Evolutionary conservation across 352 stramenopile genomes (phyloP).

Genomic region (Globisporangium acanthophoron): DNA sequence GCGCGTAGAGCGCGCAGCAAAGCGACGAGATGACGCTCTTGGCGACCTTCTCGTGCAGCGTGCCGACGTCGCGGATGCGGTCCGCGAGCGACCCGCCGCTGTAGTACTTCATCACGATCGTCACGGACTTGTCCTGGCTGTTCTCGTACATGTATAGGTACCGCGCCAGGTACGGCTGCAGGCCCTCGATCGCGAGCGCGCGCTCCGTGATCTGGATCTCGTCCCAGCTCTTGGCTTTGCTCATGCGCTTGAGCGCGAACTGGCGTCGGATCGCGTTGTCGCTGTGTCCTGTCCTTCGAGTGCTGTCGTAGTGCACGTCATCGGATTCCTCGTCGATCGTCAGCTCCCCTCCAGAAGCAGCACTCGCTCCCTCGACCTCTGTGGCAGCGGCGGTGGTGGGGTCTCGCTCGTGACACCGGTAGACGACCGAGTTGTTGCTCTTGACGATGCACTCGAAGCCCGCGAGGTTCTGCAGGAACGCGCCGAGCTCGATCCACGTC

Average conservation of each 20-base stretch:
- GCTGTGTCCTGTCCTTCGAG: not conserved
- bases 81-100: constrained; percentile 43
- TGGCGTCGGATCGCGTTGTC: not conserved
- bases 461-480: constrained; percentile 44
- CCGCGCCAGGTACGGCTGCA: constrained; percentile 39
- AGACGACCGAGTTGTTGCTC: constrained; percentile 48
- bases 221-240: constrained; percentile 20
- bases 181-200: constrained; percentile 21
- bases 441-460: constrained; percentile 40
- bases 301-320: not conserved
- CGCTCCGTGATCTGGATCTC: constrained; percentile 46
- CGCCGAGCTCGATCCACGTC: constrained; percentile 47
- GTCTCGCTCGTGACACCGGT: constrained; percentile 34
- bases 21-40: constrained; percentile 37
- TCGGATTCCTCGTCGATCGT: too few species aligned
- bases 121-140: constrained; percentile 31
- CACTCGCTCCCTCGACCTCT: not conserved
- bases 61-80: constrained; percentile 27
- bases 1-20: constrained; percentile 36
- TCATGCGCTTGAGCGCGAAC: constrained; percentile 52
- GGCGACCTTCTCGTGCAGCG: constrained; percentile 26
- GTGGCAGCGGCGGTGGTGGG: constrained; percentile 2
- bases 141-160: constrained; percentile 66
- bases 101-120: constrained; percentile 67
- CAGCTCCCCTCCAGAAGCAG: not conserved